phyloP scores from a whole-genome alignment of 1,284 basidiomycete genomes.

The Sanghuangporus baumii region DNA sequence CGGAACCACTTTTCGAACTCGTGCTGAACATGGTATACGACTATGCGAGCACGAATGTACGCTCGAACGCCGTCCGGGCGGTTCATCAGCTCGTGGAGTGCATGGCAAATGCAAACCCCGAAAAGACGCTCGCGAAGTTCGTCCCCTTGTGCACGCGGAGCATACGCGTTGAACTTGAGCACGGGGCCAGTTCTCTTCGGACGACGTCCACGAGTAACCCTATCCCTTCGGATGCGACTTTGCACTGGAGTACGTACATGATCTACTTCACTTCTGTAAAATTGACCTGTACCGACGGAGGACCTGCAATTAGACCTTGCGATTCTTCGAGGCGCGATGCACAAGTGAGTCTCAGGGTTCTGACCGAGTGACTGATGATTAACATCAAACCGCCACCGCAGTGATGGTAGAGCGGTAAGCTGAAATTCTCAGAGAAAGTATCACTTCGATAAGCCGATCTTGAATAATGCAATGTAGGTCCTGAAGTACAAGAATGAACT shows the following conservation, averaged over 20 bases:
- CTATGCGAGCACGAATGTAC: slow-evolving; percentile 71
- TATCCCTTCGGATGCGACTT: slow-evolving; percentile 76
- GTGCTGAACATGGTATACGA: slow-evolving; percentile 80
- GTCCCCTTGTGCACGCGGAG: slow-evolving; percentile 69
- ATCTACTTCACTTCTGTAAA: not conserved
- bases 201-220: slow-evolving; percentile 75
- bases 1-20: slow-evolving; percentile 76
- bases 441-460: slow-evolving; percentile 1
- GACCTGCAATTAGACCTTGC: slow-evolving; percentile 46
- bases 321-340: slow-evolving; percentile 61
- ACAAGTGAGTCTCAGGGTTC: slow-evolving; percentile 48
- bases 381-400: slow-evolving; percentile 40
- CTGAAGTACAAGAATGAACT: slow-evolving; percentile 61
- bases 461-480: slow-evolving; percentile 35
- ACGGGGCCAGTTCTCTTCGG: slow-evolving; percentile 80
- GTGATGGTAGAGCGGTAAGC: slow-evolving; percentile 59
- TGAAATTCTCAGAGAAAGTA: not conserved
- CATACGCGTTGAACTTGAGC: slow-evolving; percentile 75
- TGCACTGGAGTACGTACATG: slow-evolving; percentile 75
- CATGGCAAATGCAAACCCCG: slow-evolving; percentile 76
- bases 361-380: not conserved
- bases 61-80: slow-evolving; percentile 81
- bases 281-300: slow-evolving; percentile 7
- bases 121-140: slow-evolving; percentile 73
- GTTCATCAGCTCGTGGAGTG: slow-evolving; percentile 86